A percentile compares a stretch with the other conserved stretches of the same genome.
phyloP scores from a whole-genome alignment of 1,284 basidiomycete genomes.

The Bondarzewia mesenterica region DNA sequence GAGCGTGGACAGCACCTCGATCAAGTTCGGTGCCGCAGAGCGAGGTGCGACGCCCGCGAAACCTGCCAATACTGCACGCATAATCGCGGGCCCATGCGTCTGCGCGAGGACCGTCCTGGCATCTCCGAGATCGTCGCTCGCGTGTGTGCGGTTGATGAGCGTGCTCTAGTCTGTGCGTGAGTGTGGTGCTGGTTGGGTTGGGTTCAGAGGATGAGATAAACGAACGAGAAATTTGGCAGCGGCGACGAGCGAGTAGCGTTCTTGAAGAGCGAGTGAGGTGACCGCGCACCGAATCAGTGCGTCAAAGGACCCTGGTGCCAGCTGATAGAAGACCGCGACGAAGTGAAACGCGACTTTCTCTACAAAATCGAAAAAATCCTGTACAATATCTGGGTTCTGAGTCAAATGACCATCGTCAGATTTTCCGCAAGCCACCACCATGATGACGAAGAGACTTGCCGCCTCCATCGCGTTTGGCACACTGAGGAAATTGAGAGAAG shows the following conservation, averaged over 20 bases:
- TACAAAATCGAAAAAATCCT: constrained; percentile 79
- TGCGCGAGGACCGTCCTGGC: constrained; percentile 44
- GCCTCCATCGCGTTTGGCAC: constrained; percentile 61
- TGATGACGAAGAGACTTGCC: constrained; percentile 32
- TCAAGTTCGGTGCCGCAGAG: constrained; percentile 76
- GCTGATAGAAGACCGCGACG: constrained; percentile 56
- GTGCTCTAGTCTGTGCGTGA: constrained; percentile 32
- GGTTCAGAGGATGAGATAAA: constrained; percentile 3
- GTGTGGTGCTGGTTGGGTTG: not conserved
- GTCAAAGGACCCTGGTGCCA: constrained; percentile 61
- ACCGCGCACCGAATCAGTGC: constrained; percentile 69
- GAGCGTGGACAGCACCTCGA: constrained; percentile 68
- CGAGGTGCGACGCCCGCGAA: constrained; percentile 79
- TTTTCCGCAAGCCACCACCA: not conserved
- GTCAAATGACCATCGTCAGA: not conserved
- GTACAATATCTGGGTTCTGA: constrained; percentile 83
- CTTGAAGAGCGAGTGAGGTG: constrained; percentile 66
- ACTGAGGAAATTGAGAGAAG: constrained; percentile 49
- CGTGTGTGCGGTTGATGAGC: constrained; percentile 53
- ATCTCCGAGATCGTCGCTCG: constrained; percentile 42
- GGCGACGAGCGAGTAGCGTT: constrained; percentile 79
- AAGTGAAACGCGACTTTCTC: constrained; percentile 72
- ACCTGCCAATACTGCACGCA: constrained; percentile 66
- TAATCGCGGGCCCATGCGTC: constrained; percentile 59
- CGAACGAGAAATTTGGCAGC: constrained; percentile 77